Base-by-base conservation (phyloP, 139 green algal species). In the Klebsormidium nitens region DNA sequence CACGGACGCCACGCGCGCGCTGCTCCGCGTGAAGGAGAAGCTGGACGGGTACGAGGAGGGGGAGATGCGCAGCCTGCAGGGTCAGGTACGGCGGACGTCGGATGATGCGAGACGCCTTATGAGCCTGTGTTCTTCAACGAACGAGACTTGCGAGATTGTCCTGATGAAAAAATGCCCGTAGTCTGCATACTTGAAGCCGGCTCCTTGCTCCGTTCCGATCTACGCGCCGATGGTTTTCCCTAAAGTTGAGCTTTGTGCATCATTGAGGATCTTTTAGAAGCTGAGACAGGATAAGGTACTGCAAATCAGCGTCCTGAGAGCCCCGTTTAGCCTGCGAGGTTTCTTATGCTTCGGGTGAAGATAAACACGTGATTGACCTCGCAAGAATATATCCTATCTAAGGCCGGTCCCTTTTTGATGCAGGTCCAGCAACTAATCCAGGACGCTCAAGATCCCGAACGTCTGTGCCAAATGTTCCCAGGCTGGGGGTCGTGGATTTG, bases 1-100 rank as follows among this genome's bases (percentile, higher is more conserved):
- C n/a, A 14, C 64, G n/a, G 93, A 97, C 61, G 93, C 93, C 5
- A 87, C 89, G 75, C 83, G 91, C 6, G 89, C 86, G 0, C 75
- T 98, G 68, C 71, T 96, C 62, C 79, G 90, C 1, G 86, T 98
- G n/a, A 89, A 90, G 81, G 87, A 95, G 78, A 97, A 96, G 80
- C 81, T 97, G 60, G 87, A 91, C 39, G 92, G 81, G 17, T 85
- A 80, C 64, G 85, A 85, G 76, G 81, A 79, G 58, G 86, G 88
- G 4, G 87, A 89, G 72, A 64, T 82, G 11, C 72, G 77, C 0
- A 73, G 81, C 32, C 80, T 93, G 23, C 75, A 90, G 69, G 89
- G 88, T 0, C 89, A 95, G 75, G 89, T 95, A 48, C 74, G 64
- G 60, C 23, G n/a, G 14, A 19, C 37, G n/a, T 69, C 11, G 60